Evolutionary conservation across 2,329 filamentous ascomycete species (phyloP).

Genomic region (Neodidymelliopsis sp.): DNA sequence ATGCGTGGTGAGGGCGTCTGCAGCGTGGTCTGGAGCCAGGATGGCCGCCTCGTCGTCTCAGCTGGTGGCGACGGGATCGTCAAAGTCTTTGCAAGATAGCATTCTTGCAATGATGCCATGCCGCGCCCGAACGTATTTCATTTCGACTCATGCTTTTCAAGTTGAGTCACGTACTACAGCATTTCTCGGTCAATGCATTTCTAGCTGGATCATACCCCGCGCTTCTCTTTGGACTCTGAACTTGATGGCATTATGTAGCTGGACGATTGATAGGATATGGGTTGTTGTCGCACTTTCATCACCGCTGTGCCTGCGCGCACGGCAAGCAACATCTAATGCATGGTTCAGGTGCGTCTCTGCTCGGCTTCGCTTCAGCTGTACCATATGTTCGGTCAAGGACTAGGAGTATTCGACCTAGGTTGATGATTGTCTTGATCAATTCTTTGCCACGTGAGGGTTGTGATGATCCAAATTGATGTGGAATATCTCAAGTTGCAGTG

Average conservation of each 20-base stretch:
- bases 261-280: conserved; percentile 20
- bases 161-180: conserved; percentile 1
- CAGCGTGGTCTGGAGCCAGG: conserved; percentile 92
- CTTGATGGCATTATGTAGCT: conserved; percentile 19
- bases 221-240: conserved; percentile 8
- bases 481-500: background rate
- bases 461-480: no score
- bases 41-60: conserved; percentile 92
- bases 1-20: conserved; percentile 98
- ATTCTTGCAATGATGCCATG: conserved; percentile 5
- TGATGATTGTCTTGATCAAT: background rate
- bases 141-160: background rate
- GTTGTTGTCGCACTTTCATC: no score
- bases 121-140: background rate
- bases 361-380: conserved; percentile 14
- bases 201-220: conserved; percentile 21
- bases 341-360: conserved; percentile 1
- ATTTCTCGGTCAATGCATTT: conserved; percentile 17
- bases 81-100: conserved; percentile 74
- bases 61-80: conserved; percentile 95
- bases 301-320: no score
- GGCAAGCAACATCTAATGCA: conserved; percentile 3
- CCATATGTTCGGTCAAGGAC: conserved; percentile 6
- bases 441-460: no score
- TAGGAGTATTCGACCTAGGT: background rate